Evolutionary conservation across 768 basidiomycete species (phyloP).

Genomic region (Infundibulicybe gibba): DNA sequence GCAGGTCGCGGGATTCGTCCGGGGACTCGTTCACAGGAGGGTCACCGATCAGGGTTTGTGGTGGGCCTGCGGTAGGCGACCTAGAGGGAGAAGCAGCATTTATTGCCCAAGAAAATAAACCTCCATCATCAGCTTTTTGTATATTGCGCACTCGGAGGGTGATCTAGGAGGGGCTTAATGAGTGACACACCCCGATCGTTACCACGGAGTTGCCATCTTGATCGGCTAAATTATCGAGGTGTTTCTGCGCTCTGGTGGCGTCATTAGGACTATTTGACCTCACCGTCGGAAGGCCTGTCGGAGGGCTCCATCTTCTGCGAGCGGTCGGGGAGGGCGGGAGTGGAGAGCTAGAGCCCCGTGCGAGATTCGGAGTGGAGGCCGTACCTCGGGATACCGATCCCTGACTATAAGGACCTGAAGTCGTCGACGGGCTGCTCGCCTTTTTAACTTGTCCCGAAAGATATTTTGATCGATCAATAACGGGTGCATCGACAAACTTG

Average conservation of each 20-base stretch:
- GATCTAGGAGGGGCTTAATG: slow-evolving; percentile 36
- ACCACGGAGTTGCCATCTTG: slow-evolving; percentile 13
- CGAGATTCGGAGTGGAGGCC: slow-evolving; percentile 63
- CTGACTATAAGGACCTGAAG: slow-evolving; percentile 30
- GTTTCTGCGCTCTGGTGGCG: slow-evolving; percentile 11
- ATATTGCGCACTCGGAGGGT: slow-evolving; percentile 41
- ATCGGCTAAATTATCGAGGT: slow-evolving; percentile 11
- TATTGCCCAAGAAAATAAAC: slow-evolving; percentile 26
- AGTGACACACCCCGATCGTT: slow-evolving; percentile 36
- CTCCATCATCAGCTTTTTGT: slow-evolving; percentile 22
- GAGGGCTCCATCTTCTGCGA: slow-evolving; percentile 49
- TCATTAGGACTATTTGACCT: slow-evolving; percentile 57
- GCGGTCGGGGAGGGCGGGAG: slow-evolving; percentile 29
- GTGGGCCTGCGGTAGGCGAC: slow-evolving; percentile 29
- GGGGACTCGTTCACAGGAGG: slow-evolving; percentile 29
- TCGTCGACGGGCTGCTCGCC: slow-evolving; percentile 12
- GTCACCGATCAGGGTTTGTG: slow-evolving; percentile 30
- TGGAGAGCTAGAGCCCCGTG: slow-evolving; percentile 32
- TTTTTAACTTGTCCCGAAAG: slow-evolving; percentile 36
- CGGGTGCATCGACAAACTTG: slow-evolving; percentile 53
- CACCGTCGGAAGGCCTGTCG: slow-evolving; percentile 45
- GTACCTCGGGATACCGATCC: slow-evolving; percentile 39
- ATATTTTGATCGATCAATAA: slow-evolving; percentile 41
- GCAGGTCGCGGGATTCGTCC: slow-evolving; percentile 25
- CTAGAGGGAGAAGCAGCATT: slow-evolving; percentile 21